Evolutionary conservation across 208 protist species (phyloP), one percentile per base, ranked within the genome.

Genomic region (Phytomonas sp.): DNA sequence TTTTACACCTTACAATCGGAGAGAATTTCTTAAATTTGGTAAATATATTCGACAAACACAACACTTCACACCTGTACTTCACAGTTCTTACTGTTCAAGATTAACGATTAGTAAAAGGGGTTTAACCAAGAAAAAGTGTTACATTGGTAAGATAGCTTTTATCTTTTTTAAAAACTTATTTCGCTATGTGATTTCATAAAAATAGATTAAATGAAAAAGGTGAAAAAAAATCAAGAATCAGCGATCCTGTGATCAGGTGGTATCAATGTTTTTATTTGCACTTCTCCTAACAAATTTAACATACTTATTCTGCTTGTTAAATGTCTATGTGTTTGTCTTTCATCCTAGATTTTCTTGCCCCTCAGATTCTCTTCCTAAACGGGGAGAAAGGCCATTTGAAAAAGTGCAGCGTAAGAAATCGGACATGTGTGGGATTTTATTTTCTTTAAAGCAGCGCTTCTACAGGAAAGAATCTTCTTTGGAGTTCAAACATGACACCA

Each of bases 391-490:
- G 12, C 12, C 40, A 49, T 19, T 49, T 4, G 19, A 19, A 49
- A 49, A 49, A 4, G 40, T 49, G 14, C 14, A 49, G 40, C 14
- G 37, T 26, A 62, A 0, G 29, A 70, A 30, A 68, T 60, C 29
- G 36, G 14, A 42, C 19, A 81, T 81, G 76, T 81, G 76, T 33
- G 76, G 76, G 29, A 75, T 81, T 36, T 81, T 72, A 59, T 73
- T 81, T 36, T 66, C 73, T 8, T 23, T 81, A 8, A 72, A 71
- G 60, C 76, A 81, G 59, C 71, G 45, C 32, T 60, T 81, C 60
- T 64, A 42, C 19, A 64, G 60, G 6, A 64, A 64, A 23, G 60
- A 16, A 16, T 40, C 60, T 23, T 16, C 12, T 49, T 4, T 4
- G 40, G 19, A 12, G 40, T 49, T 30, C n/a, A 19, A 14, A 30